A percentile compares a stretch with the other conserved stretches of the same genome.
Conservation (phyloP, 768 basidiomycete genomes). For the Calocybe gangraenosa region DNA sequence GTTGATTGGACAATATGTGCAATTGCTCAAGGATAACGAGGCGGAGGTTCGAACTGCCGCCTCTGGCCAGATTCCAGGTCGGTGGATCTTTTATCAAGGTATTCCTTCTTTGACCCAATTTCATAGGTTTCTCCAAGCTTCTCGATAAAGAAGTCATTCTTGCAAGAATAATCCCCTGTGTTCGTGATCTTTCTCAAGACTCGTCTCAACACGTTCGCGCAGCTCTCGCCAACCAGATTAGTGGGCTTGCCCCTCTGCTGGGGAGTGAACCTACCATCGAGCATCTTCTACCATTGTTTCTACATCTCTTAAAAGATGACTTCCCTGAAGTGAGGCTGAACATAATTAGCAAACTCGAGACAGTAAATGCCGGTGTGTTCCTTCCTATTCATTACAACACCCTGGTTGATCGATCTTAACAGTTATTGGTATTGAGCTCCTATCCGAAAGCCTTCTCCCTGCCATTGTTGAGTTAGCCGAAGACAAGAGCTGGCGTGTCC, state of each 20-base stretch:
- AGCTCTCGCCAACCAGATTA: slow-evolving; percentile 93
- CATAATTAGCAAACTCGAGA: slow-evolving; percentile 97
- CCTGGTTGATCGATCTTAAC: slow-evolving; percentile 13
- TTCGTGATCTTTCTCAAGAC: slow-evolving; percentile 91
- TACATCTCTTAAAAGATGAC: slow-evolving; percentile 96
- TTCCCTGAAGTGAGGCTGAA: slow-evolving; percentile 97
- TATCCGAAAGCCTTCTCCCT: slow-evolving; percentile 92
- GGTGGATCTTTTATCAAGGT: slow-evolving; percentile 13
- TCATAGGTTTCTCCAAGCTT: slow-evolving; percentile 85
- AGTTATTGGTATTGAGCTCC: slow-evolving; percentile 97
- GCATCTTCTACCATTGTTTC: slow-evolving; percentile 93
- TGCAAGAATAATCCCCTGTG: slow-evolving; percentile 89
- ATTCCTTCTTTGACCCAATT: slow-evolving; percentile 4
- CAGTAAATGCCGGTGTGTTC: slow-evolving; percentile 82
- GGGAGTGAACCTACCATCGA: slow-evolving; percentile 94
- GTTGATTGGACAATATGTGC: slow-evolving; percentile 87
- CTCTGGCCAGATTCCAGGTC: slow-evolving; percentile 95
- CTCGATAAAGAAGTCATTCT: slow-evolving; percentile 93
- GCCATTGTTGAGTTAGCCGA: slow-evolving; percentile 98
- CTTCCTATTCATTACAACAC: slow-evolving; percentile 9
- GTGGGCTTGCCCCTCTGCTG: slow-evolving; percentile 90
- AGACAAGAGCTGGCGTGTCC: slow-evolving; percentile 99
- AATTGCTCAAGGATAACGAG: slow-evolving; percentile 95
- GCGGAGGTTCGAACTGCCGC: slow-evolving; percentile 97
- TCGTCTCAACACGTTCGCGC: slow-evolving; percentile 96